Conservation (phyloP, 2,329 filamentous ascomycete species). For the Alternaria ventricosa region DNA sequence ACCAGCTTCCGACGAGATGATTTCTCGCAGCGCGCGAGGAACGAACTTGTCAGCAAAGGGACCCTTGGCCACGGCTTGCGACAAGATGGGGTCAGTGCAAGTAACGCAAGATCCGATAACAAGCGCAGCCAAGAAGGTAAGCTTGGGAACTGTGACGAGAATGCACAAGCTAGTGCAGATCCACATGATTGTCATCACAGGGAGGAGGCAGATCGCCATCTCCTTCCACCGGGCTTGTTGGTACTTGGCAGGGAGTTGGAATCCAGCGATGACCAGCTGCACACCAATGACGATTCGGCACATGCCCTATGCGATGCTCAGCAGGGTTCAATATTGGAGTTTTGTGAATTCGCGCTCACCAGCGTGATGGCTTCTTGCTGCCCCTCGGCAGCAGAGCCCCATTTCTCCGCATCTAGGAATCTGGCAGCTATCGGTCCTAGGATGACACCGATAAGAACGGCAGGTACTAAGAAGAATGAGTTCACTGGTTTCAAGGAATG, state of each 20-base stretch:
- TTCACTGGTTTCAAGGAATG: background rate
- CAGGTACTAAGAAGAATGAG: conserved; percentile 32
- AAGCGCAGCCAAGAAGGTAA: conserved; percentile 58
- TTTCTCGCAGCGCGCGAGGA: conserved; percentile 62
- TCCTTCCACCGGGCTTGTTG: conserved; percentile 58
- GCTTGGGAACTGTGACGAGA: conserved; percentile 60
- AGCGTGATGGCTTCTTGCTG: conserved; percentile 51
- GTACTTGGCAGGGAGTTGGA: conserved; percentile 66
- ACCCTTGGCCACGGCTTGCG: conserved; percentile 67
- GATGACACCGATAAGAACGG: conserved; percentile 60
- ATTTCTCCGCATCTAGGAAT: conserved; percentile 56
- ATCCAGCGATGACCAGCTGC: conserved; percentile 69
- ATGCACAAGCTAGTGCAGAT: conserved; percentile 64
- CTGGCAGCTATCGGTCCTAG: conserved; percentile 63
- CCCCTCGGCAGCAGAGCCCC: conserved; percentile 43
- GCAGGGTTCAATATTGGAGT: background rate
- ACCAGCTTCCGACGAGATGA: conserved; percentile 68
- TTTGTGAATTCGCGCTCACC: conserved; percentile 31
- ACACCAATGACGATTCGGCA: conserved; percentile 67
- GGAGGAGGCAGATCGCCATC: conserved; percentile 62
- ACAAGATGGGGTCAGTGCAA: conserved; percentile 68
- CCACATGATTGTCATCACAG: conserved; percentile 70
- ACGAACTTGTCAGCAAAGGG: conserved; percentile 69
- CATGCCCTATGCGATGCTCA: conserved; percentile 48
- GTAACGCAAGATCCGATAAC: conserved; percentile 68